Base-by-base conservation (phyloP, 768 basidiomycete species). In the Nidularia sp. region DNA sequence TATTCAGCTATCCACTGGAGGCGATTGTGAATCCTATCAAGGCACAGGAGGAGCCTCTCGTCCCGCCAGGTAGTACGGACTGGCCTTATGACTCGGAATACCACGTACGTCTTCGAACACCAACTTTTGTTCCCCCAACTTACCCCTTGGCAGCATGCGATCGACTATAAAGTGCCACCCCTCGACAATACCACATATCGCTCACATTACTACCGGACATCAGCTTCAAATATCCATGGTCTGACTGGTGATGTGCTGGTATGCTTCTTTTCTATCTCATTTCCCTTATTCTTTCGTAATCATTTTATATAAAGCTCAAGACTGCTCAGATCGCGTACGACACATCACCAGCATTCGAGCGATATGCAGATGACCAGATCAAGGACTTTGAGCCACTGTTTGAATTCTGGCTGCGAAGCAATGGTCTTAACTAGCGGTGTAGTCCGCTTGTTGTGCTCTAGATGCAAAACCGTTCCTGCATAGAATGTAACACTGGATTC, bases 231-330 rank as follows among this genome's bases (percentile, higher is more conserved):
- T 0, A 76, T 93, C 55, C 90, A 89, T 60, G 90, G 90, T 0
- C 65, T 93, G 1, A 93, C 91, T 2, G 75, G 87, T 1, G 86
- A 90, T 53, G 84, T 93, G 22, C 70, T 93, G 44, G 89, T 90
- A 53, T 39, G 33, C 3, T 41, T n/a, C 10, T 32, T 1, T 39
- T 8, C 6, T 44, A n/a, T 18, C 22, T 32, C 34, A 10, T 15
- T n/a, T 34, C 3, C 34, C 15, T 51, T 36, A 36, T 31, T 22
- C 34, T 33, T 7, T 36, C 12, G 18, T 18, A 18, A 18, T 18
- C 18, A 18, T 25, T 6, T 46, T 31, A 5, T 36, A 4, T 25
- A n/a, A 48, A 86, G 83, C 84, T 87, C 36, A 70, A 77, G 52
- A 75, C 79, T 3, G 88, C 89, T 0, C 71, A 81, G 49, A 73